Evolutionary conservation across 2,329 filamentous ascomycete genomes (phyloP).

Genomic region (Chaetomium strumarium): DNA sequence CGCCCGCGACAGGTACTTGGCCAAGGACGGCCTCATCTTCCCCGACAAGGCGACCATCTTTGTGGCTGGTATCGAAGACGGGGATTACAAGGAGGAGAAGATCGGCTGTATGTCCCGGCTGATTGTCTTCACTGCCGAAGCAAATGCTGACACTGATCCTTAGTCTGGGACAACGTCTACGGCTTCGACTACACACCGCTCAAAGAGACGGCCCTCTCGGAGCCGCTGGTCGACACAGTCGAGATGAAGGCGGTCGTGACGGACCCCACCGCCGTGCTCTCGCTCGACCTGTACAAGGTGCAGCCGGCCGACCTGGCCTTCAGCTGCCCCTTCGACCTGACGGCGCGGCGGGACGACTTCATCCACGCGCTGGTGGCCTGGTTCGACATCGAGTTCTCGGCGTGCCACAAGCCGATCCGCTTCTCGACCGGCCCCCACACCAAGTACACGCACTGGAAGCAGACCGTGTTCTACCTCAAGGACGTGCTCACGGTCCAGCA

Average conservation of each 20-base stretch:
- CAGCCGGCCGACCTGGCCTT: slow-evolving; percentile 79
- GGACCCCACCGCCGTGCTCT: slow-evolving; percentile 78
- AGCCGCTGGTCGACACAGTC: slow-evolving; percentile 95
- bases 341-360: slow-evolving; percentile 81
- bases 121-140: not conserved
- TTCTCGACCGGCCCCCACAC: slow-evolving; percentile 97
- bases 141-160: slow-evolving; percentile 26
- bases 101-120: slow-evolving; percentile 74
- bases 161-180: slow-evolving; percentile 99
- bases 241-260: slow-evolving; percentile 96
- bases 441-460: slow-evolving; percentile 99
- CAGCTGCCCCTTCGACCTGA: slow-evolving; percentile 68
- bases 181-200: slow-evolving; percentile 95
- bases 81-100: slow-evolving; percentile 99
- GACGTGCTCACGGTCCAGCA: slow-evolving; percentile 89
- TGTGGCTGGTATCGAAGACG: slow-evolving; percentile 94
- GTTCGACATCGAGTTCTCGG: slow-evolving; percentile 99
- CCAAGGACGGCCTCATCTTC: slow-evolving; percentile 86
- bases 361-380: slow-evolving; percentile 94
- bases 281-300: slow-evolving; percentile 90
- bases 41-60: slow-evolving; percentile 98
- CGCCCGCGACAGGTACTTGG: slow-evolving; percentile 86
- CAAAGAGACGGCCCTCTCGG: slow-evolving; percentile 86
- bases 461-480: slow-evolving; percentile 96
- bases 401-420: slow-evolving; percentile 94